Evolutionary conservation across 345 rosid genomes (phyloP), one percentile per base, ranked within the genome.

Genomic region (Cardamine resedifolia): DNA sequence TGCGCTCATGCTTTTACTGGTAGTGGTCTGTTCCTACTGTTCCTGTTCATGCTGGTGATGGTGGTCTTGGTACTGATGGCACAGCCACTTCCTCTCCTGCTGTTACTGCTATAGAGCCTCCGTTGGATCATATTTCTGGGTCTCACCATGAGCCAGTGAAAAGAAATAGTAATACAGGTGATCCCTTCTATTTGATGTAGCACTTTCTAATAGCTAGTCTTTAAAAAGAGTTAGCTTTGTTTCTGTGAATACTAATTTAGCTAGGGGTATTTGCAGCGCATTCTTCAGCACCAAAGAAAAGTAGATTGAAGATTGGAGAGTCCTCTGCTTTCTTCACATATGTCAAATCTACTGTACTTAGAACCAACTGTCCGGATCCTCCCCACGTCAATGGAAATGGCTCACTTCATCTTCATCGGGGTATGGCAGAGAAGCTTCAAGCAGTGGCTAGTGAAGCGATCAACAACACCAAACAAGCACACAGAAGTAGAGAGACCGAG

Each of bases 251-350:
- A 38, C 53, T 73, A 43, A 73, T 36, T 23, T 39, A 58, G 56
- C 1, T 19, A 21, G 12, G 14, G 30, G 9, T 4, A 52, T 69
- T 57, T 80, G 60, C 90, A 88, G 99, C 79, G 31, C 89, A 85
- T 76, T 79, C 83, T 60, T 79, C 83, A 66, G 88, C 78, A 23
- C 99, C 99, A 33, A 91, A 80, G 85, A 91, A 88, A 79, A 87
- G 91, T 73, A 83, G 88, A 61, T 53, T 78, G 59, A 78, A 73
- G 83, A 81, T 88, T 60, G 99, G 97, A 6, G 95, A 82, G 77
- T 95, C 99, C 2, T 95, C 99, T 10, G 99, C 99, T 63, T 95
- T 95, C 84, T 91, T 91, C 65, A 88, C 96, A 47, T 95, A 95
- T 16, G 96, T 88, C 45, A 95, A 91, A 77, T 85, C 96, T 30